phyloP scores from a whole-genome alignment of 768 basidiomycete species.

The Russula abietina region DNA sequence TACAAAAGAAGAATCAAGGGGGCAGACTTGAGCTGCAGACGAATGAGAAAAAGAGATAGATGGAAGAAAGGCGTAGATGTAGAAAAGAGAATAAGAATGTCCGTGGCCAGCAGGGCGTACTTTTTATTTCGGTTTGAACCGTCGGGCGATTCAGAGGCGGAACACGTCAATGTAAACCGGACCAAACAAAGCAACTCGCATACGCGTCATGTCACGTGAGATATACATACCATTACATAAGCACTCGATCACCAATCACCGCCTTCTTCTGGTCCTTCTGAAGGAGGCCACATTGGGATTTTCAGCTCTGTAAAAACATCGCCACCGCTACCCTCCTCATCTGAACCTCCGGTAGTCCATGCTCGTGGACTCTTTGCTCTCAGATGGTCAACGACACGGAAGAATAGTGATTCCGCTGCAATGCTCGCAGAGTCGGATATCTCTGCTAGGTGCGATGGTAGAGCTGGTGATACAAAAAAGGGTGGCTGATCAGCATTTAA shows the following conservation, averaged over 20 bases:
- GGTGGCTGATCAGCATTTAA: background rate
- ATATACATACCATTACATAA: background rate
- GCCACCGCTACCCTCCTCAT: background rate
- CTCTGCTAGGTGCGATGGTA: conserved; percentile 5
- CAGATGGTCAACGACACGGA: conserved; percentile 17
- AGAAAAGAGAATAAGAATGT: background rate
- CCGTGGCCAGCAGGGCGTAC: conserved; percentile 10
- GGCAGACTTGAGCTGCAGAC: conserved; percentile 14
- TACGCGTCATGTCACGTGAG: conserved; percentile 20
- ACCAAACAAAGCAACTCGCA: conserved; percentile 2
- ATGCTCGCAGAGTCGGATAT: conserved; percentile 20
- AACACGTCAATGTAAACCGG: background rate
- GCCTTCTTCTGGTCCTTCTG: conserved; percentile 10
- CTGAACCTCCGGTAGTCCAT: conserved; percentile 9
- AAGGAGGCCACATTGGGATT: conserved; percentile 21
- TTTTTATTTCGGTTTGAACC: conserved; percentile 7
- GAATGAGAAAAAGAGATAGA: conserved; percentile 12
- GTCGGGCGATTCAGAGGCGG: conserved; percentile 4
- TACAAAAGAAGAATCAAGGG: conserved; percentile 9
- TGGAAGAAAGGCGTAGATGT: conserved; percentile 10
- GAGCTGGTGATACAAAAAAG: conserved; percentile 13
- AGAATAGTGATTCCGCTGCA: conserved; percentile 23
- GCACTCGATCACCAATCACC: background rate
- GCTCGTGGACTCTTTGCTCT: conserved; percentile 10
- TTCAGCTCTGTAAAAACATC: conserved; percentile 24